Conservation (phyloP, 768 basidiomycete genomes). For the Clavaria fumosa region DNA sequence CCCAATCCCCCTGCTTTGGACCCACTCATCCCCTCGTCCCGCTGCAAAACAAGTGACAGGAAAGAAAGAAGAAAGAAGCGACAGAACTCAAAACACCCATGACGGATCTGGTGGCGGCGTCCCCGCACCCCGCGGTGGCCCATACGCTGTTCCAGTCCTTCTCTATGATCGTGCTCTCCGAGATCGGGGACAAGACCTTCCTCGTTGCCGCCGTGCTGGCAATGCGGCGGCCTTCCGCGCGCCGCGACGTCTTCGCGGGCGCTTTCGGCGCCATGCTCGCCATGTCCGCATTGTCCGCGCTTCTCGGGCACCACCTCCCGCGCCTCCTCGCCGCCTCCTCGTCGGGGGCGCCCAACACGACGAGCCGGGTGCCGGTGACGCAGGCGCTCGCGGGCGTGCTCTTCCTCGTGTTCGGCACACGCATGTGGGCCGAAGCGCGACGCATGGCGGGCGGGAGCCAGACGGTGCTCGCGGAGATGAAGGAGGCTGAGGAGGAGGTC, state of each 20-base stretch:
- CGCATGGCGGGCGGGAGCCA: constrained; percentile 64
- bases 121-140: too few species aligned
- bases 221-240: constrained; percentile 86
- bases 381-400: constrained; percentile 62
- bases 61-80: too few species aligned
- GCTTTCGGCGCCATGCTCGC: constrained; percentile 77
- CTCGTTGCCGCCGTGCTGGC: constrained; percentile 77
- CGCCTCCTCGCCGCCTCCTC: too few species aligned
- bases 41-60: too few species aligned
- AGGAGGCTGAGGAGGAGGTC: constrained; percentile 91
- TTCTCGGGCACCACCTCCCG: constrained; percentile 83
- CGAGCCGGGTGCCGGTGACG: too few species aligned
- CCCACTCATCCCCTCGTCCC: too few species aligned
- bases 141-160: constrained; percentile 67
- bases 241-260: constrained; percentile 72
- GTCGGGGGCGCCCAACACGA: too few species aligned
- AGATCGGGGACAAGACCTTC: constrained; percentile 95
- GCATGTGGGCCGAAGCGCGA: constrained; percentile 78
- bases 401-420: constrained; percentile 80
- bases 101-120: too few species aligned
- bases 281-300: constrained; percentile 90
- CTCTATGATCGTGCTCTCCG: constrained; percentile 82
- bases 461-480: constrained; percentile 88
- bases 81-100: too few species aligned
- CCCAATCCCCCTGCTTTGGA: too few species aligned